phyloP scores from a whole-genome alignment of 495 filamentous ascomycete species.

The Podospora fimiseda region DNA sequence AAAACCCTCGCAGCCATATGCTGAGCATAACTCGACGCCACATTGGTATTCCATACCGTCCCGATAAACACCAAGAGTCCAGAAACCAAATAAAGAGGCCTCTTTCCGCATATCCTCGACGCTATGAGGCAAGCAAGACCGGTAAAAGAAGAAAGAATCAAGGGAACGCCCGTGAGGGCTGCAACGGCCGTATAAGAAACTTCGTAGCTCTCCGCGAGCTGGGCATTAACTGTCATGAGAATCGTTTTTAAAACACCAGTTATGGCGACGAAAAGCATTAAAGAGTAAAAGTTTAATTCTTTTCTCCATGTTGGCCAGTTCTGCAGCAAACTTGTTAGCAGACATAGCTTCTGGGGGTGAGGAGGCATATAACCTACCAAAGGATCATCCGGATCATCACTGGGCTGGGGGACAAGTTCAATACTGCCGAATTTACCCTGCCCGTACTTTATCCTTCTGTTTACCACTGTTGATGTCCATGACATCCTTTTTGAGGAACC shows the following conservation, averaged over 20 bases:
- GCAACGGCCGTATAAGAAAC: conserved; percentile 40
- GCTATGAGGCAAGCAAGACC: conserved; percentile 34
- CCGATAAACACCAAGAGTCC: conserved; percentile 39
- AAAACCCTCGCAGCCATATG: conserved; percentile 45
- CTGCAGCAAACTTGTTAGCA: conserved; percentile 19
- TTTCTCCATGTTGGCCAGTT: conserved; percentile 48
- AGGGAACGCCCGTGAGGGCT: conserved; percentile 43
- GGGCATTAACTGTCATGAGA: conserved; percentile 40
- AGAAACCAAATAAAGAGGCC: conserved; percentile 40
- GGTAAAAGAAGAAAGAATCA: conserved; percentile 42
- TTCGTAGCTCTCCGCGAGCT: conserved; percentile 31
- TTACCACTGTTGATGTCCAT: conserved; percentile 30
- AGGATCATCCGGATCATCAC: conserved; percentile 43
- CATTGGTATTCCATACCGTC: conserved; percentile 42
- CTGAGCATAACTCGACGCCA: conserved; percentile 32
- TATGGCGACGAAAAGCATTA: conserved; percentile 37
- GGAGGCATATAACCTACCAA: conserved; percentile 26
- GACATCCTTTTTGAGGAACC: conserved; percentile 31
- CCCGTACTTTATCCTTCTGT: conserved; percentile 40
- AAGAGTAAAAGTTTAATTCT: conserved; percentile 37
- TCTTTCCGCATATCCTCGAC: conserved; percentile 40
- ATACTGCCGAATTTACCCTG: conserved; percentile 36
- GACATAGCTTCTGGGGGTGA: neutral
- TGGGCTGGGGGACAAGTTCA: conserved; percentile 45
- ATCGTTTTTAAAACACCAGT: conserved; percentile 45